Evolutionary conservation across 2,329 filamentous ascomycete genomes (phyloP).

Genomic region (Drechslerella coelobrocha): DNA sequence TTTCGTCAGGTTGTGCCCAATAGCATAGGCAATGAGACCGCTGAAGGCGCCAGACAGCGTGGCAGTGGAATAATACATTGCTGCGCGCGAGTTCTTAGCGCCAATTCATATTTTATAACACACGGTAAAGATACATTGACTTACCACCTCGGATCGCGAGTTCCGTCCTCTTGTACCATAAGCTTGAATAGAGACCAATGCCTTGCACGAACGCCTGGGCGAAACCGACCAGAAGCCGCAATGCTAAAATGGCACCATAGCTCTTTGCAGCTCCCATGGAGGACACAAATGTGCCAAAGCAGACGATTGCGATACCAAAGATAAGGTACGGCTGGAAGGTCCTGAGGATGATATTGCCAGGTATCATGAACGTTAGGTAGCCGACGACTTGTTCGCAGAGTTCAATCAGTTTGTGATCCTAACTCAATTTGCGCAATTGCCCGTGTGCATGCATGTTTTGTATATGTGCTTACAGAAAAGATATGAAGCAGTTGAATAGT

Average conservation of each 20-base stretch:
- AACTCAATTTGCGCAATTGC: not conserved
- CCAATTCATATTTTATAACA: not conserved
- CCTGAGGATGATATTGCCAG: constrained; percentile 22
- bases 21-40: constrained; percentile 64
- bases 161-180: constrained; percentile 28
- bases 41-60: constrained; percentile 65
- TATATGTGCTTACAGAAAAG: constrained; percentile 20
- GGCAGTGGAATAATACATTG: constrained; percentile 66
- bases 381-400: constrained; percentile 10
- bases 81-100: not conserved
- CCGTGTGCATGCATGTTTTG: too few relatives aligned
- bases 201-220: constrained; percentile 33
- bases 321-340: constrained; percentile 18
- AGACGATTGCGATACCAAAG: constrained; percentile 16
- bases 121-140: not conserved
- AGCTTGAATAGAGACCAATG: constrained; percentile 14
- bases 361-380: constrained; percentile 31
- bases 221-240: constrained; percentile 19
- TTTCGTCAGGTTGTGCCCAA: constrained; percentile 58
- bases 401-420: not conserved
- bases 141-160: constrained; percentile 22
- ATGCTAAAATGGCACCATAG: constrained; percentile 14
- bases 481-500: constrained; percentile 20
- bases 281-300: constrained; percentile 19
- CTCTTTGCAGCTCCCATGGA: constrained; percentile 17